Evolutionary conservation across 306 rosid species (phyloP).

Genomic region (Acacia acuminata): DNA sequence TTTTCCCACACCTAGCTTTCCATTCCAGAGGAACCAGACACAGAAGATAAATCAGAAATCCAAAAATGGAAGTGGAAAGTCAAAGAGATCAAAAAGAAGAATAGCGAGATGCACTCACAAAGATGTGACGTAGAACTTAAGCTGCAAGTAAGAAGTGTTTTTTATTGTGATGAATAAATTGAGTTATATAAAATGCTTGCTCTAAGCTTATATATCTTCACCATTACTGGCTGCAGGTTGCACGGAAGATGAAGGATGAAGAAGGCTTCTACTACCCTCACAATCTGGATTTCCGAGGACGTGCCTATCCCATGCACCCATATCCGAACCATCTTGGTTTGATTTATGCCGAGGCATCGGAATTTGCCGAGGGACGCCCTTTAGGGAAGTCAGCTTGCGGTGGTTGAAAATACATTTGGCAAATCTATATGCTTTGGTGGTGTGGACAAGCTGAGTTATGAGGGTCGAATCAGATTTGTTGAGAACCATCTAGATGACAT

Average conservation of each 20-base stretch:
- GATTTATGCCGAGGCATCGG: conserved; percentile 94
- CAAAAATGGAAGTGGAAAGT: conserved; percentile 94
- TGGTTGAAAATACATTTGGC: conserved; percentile 99
- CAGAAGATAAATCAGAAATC: conserved; percentile 76
- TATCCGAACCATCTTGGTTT: conserved; percentile 93
- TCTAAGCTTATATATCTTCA: conserved; percentile 4
- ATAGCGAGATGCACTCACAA: conserved; percentile 82
- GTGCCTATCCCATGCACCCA: conserved; percentile 98
- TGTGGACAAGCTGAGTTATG: conserved; percentile 78
- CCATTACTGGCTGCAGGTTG: conserved; percentile 62
- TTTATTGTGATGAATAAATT: conserved; percentile 28
- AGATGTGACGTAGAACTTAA: conserved; percentile 92
- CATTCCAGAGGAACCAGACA: conserved; percentile 75
- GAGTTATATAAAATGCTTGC: conserved; percentile 24
- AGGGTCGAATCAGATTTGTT: conserved; percentile 68
- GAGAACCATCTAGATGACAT: conserved; percentile 73
- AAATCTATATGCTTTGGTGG: conserved; percentile 91
- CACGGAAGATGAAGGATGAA: conserved; percentile 94
- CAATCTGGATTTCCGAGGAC: conserved; percentile 96
- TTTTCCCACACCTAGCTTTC: conserved; percentile 52
- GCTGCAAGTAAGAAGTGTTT: conserved; percentile 73
- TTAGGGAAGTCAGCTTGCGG: conserved; percentile 75
- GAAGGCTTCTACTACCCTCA: conserved; percentile 97
- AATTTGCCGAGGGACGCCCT: conserved; percentile 90
- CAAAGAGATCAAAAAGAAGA: conserved; percentile 70